Conservation (phyloP, 2,329 filamentous ascomycete species). For the Sporothrix pseudoabietina region DNA sequence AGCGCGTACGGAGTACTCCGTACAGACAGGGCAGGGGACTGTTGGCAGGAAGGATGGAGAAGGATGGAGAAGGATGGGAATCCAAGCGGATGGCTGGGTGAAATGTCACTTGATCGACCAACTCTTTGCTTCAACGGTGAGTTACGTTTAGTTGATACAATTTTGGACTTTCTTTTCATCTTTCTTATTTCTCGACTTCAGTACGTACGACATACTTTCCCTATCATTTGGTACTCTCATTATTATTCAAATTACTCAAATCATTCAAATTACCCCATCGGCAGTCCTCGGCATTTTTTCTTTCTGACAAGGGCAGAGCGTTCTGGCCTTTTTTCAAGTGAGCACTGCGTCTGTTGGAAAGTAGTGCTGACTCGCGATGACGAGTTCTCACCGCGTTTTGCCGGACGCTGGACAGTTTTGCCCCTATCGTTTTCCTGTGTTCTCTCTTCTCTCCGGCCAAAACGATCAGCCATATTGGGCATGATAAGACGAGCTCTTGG, state of each 20-base stretch:
- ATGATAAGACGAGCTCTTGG: not conserved
- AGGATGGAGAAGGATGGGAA: not conserved
- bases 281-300: not conserved
- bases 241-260: not conserved
- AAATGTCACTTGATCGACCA: not conserved
- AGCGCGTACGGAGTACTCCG: not conserved
- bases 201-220: not conserved
- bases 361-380: constrained; percentile 4
- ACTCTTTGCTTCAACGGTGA: not conserved
- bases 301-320: not conserved
- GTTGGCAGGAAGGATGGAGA: not conserved
- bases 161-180: not conserved
- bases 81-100: not conserved
- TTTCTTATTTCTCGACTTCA: not conserved
- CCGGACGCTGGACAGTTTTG: not conserved
- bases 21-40: not conserved
- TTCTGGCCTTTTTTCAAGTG: not conserved
- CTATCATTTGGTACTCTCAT: not conserved
- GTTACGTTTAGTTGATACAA: not conserved
- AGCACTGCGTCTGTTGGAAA: not conserved
- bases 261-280: not conserved
- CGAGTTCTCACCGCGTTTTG: constrained; percentile 16
- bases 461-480: not conserved
- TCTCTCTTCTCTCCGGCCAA: not conserved
- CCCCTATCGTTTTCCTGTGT: not conserved